Base-by-base conservation (phyloP, 305 asterid genomes). In the Fraxinus xanthoxyloides region DNA sequence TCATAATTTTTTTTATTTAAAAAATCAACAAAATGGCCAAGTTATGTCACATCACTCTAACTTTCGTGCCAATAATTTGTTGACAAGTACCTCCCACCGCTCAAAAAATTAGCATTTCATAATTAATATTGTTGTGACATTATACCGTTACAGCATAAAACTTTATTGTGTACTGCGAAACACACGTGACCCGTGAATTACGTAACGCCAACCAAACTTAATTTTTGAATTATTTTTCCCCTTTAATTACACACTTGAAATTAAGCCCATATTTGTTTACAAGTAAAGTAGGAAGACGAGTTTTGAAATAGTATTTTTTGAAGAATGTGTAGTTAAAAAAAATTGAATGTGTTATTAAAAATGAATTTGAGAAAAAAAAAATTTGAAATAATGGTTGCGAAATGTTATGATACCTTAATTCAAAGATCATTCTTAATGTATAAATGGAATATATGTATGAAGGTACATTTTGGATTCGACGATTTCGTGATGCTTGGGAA, bases 391-490 rank as follows among this genome's bases (percentile, higher is more conserved):
- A 35, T 35, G 40, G 0, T n/a, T 51, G 63, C 23, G 6, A 13
- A 46, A 46, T 4, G 7, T 48, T 15, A 48, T 4, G 59, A 15
- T 46, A 48, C 59, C 59, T 48, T 4, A 43, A 43, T 43, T 9
- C 17, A 5, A 19, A 56, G 9, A 23, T 23, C 70, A 61, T 7
- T 23, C 23, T 23, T 61, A 23, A 61, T 0, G 69, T 19, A 56
- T n/a, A 19, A 54, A 54, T 54, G 23, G 34, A 3, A 2, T 63
- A 2, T 1, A 67, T 28, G 0, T 30, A 19, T 30, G 38, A 69
- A 95, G 99, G 95, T 84, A 86, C 83, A 85, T 91, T 95, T 85
- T 94, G 98, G 98, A 87, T 93, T 67, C 84, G 85, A 83, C 79
- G 98, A 13, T 91, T 90, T 73, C 24, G 84, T 0, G 97, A 94